Conservation (phyloP, 805 yeast species). For the Cyberlindnera xylosilytica region DNA sequence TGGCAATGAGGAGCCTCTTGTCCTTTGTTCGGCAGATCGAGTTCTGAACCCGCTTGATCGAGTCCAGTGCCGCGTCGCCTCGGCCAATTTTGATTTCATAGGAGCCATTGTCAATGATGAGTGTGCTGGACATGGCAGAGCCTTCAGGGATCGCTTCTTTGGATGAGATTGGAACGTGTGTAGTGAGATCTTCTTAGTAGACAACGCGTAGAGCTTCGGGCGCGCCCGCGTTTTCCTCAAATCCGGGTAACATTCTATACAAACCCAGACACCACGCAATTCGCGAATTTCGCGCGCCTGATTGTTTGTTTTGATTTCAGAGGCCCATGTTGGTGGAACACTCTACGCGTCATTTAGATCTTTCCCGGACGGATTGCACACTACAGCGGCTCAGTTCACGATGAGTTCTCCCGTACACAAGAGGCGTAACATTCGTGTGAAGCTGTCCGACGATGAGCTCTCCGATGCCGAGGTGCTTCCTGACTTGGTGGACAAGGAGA, state of each 20-base stretch:
- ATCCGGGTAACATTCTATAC: background rate
- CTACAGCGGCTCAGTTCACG: too few species aligned
- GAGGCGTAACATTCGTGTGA: conserved; percentile 21
- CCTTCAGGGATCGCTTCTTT: too few species aligned
- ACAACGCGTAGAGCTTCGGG: too few species aligned
- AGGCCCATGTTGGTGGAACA: background rate
- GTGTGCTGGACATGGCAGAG: conserved; percentile 17
- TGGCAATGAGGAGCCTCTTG: conserved; percentile 69
- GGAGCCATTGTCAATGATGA: conserved; percentile 89
- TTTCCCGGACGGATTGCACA: too few species aligned
- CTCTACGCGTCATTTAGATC: background rate
- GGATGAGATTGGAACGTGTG: too few species aligned
- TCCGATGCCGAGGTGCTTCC: conserved; percentile 12
- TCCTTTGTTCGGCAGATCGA: conserved; percentile 74
- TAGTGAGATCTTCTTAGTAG: too few species aligned
- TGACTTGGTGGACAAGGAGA: conserved; percentile 21
- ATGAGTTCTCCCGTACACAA: conserved; percentile 29
- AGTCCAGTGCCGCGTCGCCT: conserved; percentile 31
- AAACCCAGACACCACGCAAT: too few species aligned
- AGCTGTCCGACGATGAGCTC: conserved; percentile 14
- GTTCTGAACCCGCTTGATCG: conserved; percentile 58
- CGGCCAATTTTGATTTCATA: conserved; percentile 71
- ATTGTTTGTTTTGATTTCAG: conserved; percentile 22
- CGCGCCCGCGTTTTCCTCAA: too few species aligned
- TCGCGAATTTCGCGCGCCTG: background rate